Conservation (phyloP, 768 basidiomycete genomes). For the Dentipellis sp. region DNA sequence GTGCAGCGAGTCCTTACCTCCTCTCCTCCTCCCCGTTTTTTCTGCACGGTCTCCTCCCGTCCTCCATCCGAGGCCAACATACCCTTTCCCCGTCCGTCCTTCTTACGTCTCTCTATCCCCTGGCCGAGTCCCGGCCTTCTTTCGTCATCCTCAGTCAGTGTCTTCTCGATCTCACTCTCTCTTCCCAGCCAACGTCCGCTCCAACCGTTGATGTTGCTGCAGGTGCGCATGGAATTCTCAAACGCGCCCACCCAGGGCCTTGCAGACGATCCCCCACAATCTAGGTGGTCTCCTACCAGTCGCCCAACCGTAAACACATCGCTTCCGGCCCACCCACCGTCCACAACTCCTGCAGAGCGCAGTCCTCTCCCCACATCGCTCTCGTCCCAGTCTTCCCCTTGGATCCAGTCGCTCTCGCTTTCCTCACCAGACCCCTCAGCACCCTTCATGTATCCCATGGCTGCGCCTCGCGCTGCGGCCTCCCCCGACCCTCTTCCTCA, state of each 20-base stretch:
- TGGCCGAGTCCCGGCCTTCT: neutral
- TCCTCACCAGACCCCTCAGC: constrained; percentile 13
- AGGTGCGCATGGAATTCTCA: constrained; percentile 11
- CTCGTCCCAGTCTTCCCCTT: constrained; percentile 21
- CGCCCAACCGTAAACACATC: constrained; percentile 14
- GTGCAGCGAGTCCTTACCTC: neutral
- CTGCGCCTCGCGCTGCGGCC: neutral
- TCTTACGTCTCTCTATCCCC: neutral
- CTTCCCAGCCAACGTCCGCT: neutral
- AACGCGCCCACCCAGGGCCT: neutral
- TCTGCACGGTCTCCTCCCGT: neutral
- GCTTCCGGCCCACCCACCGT: constrained; percentile 1
- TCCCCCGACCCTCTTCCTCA: constrained; percentile 14
- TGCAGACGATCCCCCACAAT: constrained; percentile 7
- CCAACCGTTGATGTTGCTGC: neutral
- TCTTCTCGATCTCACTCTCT: neutral
- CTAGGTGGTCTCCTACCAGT: constrained; percentile 26
- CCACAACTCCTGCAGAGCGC: constrained; percentile 5
- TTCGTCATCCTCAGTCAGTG: neutral
- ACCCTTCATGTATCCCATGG: constrained; percentile 10
- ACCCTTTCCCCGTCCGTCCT: neutral
- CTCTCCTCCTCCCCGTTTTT: neutral
- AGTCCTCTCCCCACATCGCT: constrained; percentile 6
- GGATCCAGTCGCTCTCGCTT: constrained; percentile 21
- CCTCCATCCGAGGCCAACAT: neutral